phyloP scores from a whole-genome alignment of 495 filamentous ascomycete species.

The Pseudotulostoma volvatum region DNA sequence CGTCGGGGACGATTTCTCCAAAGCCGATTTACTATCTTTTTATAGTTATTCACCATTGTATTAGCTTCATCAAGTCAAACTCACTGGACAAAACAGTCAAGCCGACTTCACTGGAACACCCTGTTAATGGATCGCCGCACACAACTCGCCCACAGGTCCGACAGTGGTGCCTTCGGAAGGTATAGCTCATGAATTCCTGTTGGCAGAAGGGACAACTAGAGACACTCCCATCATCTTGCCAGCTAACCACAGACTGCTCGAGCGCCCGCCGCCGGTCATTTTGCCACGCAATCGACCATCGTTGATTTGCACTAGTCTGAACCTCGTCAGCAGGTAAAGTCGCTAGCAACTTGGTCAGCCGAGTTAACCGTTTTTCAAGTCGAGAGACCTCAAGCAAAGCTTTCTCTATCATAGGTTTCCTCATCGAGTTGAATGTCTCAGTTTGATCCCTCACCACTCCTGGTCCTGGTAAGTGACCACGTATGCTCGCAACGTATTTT shows the following conservation, averaged over 20 bases:
- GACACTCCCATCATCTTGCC: constrained; percentile 83
- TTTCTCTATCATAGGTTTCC: constrained; percentile 67
- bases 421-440: constrained; percentile 43
- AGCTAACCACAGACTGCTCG: constrained; percentile 83
- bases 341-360: constrained; percentile 69
- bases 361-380: constrained; percentile 80
- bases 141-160: constrained; percentile 84
- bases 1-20: constrained; percentile 40
- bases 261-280: constrained; percentile 54
- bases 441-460: constrained; percentile 53
- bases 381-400: constrained; percentile 71
- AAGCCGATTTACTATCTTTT: constrained; percentile 13
- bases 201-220: constrained; percentile 78
- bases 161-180: constrained; percentile 86
- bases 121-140: constrained; percentile 70
- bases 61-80: too few species aligned
- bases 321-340: constrained; percentile 48
- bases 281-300: constrained; percentile 43
- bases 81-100: constrained; percentile 58
- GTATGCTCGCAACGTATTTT: background rate
- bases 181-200: constrained; percentile 81
- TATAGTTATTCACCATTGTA: constrained; percentile 5
- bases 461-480: constrained; percentile 9
- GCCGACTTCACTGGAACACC: constrained; percentile 70
- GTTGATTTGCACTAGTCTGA: constrained; percentile 26